These are phyloP conservation scores for Rhizopus sp. DNA, from an alignment of 371 early-diverging fungal genomes.

Conservation along the genomic window DNA sequence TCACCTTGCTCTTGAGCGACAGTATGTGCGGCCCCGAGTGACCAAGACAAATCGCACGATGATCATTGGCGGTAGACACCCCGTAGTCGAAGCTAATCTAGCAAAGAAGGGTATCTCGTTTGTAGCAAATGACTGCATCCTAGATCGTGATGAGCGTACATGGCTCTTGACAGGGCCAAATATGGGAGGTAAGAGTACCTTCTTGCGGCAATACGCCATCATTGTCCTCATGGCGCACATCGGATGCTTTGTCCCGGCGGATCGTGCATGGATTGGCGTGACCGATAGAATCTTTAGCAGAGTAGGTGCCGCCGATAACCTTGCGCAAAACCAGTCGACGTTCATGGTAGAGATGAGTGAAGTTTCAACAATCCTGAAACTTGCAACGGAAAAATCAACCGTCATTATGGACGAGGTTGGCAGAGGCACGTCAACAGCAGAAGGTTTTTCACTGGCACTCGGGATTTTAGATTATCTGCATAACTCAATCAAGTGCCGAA, in stretches of 20 bases:
- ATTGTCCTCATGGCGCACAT: conserved; percentile 92
- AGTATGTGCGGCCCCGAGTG: conserved; percentile 64
- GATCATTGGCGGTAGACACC: conserved; percentile 79
- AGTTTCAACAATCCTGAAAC: conserved; percentile 83
- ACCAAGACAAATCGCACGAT: conserved; percentile 44
- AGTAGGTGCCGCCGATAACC: conserved; percentile 77
- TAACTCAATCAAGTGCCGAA: conserved; percentile 58
- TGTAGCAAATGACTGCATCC: conserved; percentile 71
- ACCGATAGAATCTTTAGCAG: conserved; percentile 91
- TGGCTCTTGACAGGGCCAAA: conserved; percentile 90
- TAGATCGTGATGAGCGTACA: conserved; percentile 56
- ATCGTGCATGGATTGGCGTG: conserved; percentile 78
- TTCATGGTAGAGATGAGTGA: conserved; percentile 99
- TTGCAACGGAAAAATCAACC: conserved; percentile 80
- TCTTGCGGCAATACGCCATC: conserved; percentile 81
- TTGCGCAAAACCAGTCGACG: conserved; percentile 88
- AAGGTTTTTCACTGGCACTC: conserved; percentile 92
- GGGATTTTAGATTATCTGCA: conserved; percentile 85
- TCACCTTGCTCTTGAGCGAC: conserved; percentile 49
- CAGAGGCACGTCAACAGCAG: conserved; percentile 93
- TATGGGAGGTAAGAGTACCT: conserved; percentile 97
- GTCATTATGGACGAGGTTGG: conserved; percentile 99
- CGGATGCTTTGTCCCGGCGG: conserved; percentile 94
- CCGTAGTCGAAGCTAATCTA: conserved; percentile 82
- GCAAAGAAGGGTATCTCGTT: conserved; percentile 62